Percentiles rank a stretch among this genome's conserved stretches.
Evolutionary conservation across 1,139 yeast species (phyloP).

Genomic region (Pichia sp.): DNA sequence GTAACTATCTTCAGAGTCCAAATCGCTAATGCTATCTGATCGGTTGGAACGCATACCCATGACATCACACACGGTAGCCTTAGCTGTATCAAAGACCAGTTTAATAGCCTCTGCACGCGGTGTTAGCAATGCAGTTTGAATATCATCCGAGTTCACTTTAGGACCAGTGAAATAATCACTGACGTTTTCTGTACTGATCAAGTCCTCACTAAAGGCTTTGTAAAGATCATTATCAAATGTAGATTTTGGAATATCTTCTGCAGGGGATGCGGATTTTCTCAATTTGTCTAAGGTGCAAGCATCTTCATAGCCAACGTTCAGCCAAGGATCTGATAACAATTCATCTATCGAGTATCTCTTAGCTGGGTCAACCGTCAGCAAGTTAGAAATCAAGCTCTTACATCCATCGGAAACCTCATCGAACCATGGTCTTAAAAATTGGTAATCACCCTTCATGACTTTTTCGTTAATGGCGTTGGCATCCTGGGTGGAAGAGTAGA

Average conservation of each 20-base stretch:
- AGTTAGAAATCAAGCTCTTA: conserved; percentile 43
- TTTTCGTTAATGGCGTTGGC: conserved; percentile 50
- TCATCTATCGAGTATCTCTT: conserved; percentile 48
- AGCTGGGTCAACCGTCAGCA: conserved; percentile 48
- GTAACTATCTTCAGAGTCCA: conserved; percentile 6
- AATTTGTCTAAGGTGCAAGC: conserved; percentile 1
- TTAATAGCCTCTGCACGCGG: conserved; percentile 30
- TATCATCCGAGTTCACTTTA: conserved; percentile 13
- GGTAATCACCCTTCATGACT: conserved; percentile 52
- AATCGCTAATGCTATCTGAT: conserved; percentile 12
- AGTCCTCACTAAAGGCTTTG: conserved; percentile 20
- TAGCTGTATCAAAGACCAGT: conserved; percentile 29
- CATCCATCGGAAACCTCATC: conserved; percentile 51
- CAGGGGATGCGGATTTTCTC: conserved; percentile 15
- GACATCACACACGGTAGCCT: too few species aligned
- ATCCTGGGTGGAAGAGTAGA: conserved; percentile 44
- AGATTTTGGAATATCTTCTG: conserved; percentile 21
- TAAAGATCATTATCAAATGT: conserved; percentile 22
- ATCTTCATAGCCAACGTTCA: conserved; percentile 27
- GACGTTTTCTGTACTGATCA: conserved; percentile 15
- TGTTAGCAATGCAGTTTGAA: conserved; percentile 17
- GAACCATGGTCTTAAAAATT: conserved; percentile 58
- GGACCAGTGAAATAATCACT: conserved; percentile 17
- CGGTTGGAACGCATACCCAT: too few species aligned
- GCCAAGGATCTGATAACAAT: conserved; percentile 50